Percentiles rank a stretch among this genome's conserved stretches.
Evolutionary conservation across 345 rosid species (phyloP).

Genomic region (Tarenaya hassleriana): DNA sequence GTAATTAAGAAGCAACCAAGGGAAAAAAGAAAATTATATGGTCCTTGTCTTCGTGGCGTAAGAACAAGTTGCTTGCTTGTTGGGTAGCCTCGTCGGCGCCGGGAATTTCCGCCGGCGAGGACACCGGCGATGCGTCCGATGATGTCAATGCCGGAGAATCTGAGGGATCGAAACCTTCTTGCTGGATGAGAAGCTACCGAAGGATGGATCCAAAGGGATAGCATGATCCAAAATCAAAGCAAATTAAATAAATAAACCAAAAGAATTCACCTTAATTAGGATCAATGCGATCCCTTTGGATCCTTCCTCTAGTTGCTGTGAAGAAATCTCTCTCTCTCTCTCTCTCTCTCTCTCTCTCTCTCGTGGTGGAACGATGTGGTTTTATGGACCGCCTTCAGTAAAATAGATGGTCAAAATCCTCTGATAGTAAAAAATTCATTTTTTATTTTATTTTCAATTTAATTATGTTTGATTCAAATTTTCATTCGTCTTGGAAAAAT

Average conservation of each 20-base stretch:
- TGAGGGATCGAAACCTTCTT: too few species aligned
- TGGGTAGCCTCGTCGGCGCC: too few species aligned
- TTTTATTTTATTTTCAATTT: slow-evolving; percentile 4
- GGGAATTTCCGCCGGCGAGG: too few species aligned
- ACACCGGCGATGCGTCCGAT: too few species aligned
- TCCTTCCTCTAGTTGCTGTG: slow-evolving; percentile 74
- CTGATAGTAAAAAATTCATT: slow-evolving; percentile 21
- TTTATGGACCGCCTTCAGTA: slow-evolving; percentile 25
- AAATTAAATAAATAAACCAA: slow-evolving; percentile 5
- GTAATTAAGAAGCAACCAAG: too few species aligned
- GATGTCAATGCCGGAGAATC: too few species aligned
- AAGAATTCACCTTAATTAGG: slow-evolving; percentile 34
- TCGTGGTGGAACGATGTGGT: slow-evolving; percentile 30
- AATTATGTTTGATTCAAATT: too few species aligned
- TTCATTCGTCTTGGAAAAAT: too few species aligned
- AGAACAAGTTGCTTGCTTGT: too few species aligned
- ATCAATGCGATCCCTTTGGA: slow-evolving; percentile 99
- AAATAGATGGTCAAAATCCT: slow-evolving; percentile 40
- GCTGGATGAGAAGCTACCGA: slow-evolving; percentile 42
- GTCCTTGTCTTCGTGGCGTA: slow-evolving; percentile 28
- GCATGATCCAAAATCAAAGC: slow-evolving; percentile 61
- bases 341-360: slow-evolving; percentile 20
- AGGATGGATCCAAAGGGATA: slow-evolving; percentile 88
- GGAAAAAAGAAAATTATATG: too few species aligned
- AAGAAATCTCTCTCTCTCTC: slow-evolving; percentile 19